Conservation (phyloP, 192 early-diverging fungal species). For the Phycomyces nitens region DNA sequence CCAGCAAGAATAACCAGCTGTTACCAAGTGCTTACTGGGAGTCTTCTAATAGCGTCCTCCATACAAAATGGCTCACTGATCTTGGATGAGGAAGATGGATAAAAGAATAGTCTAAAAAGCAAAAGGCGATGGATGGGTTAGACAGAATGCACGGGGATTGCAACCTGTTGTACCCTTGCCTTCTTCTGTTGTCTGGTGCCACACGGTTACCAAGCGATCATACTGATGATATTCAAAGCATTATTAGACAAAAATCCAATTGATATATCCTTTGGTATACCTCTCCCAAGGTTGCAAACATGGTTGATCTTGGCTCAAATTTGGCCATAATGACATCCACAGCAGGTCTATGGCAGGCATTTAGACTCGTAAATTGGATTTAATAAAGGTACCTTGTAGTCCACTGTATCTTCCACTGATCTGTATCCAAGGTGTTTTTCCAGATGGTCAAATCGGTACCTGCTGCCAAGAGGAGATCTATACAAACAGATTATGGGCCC, state of each 20-base stretch:
- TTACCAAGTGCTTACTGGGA: slow-evolving; percentile 25
- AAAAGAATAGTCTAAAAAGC: slow-evolving; percentile 41
- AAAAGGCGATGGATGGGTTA: too few species aligned
- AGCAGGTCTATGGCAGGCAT: slow-evolving; percentile 30
- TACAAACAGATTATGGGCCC: too few species aligned
- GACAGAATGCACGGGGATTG: too few species aligned
- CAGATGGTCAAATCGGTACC: slow-evolving; percentile 21
- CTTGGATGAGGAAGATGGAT: slow-evolving; percentile 64
- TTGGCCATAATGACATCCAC: slow-evolving; percentile 41
- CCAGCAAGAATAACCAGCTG: background rate
- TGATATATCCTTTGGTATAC: slow-evolving; percentile 24
- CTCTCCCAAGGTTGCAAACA: slow-evolving; percentile 62
- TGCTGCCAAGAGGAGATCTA: slow-evolving; percentile 17
- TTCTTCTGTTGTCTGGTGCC: slow-evolving; percentile 41
- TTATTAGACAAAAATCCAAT: background rate
- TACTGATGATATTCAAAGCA: slow-evolving; percentile 32
- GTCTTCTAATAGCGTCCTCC: slow-evolving; percentile 48
- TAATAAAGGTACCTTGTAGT: background rate
- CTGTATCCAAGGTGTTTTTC: background rate
- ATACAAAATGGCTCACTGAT: slow-evolving; percentile 57
- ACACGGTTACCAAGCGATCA: slow-evolving; percentile 65
- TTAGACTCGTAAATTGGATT: background rate
- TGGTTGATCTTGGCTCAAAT: slow-evolving; percentile 56
- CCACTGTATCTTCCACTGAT: slow-evolving; percentile 8
- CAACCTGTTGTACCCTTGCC: too few species aligned